Percentiles rank a stretch among this genome's conserved stretches.
Evolutionary conservation across 2,329 filamentous ascomycete species (phyloP).

Genomic region (Verticillium alfalfae): DNA sequence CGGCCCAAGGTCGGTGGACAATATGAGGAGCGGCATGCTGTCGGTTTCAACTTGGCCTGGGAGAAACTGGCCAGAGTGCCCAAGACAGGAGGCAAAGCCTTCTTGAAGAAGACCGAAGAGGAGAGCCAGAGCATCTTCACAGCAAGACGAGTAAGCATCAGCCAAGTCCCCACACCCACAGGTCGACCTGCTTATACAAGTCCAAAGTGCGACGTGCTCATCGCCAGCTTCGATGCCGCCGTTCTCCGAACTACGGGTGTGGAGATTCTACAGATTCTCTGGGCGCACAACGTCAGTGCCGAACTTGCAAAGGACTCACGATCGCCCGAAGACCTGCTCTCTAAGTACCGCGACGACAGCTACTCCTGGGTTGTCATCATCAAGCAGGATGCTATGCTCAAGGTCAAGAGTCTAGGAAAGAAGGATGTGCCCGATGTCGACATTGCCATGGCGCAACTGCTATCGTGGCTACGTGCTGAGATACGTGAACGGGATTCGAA

Average conservation of each 20-base stretch:
- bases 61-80: constrained; percentile 69
- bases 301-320: constrained; percentile 78
- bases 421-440: constrained; percentile 75
- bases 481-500: constrained; percentile 71
- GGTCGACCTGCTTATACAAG: neutral
- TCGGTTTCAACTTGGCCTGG: constrained; percentile 89
- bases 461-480: constrained; percentile 76
- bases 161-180: neutral
- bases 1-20: constrained; percentile 61
- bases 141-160: constrained; percentile 51
- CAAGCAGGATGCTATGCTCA: constrained; percentile 71
- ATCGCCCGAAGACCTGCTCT: constrained; percentile 73
- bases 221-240: constrained; percentile 78
- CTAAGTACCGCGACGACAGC: constrained; percentile 68
- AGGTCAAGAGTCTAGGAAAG: constrained; percentile 71
- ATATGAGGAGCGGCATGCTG: constrained; percentile 68
- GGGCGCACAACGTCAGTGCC: constrained; percentile 78
- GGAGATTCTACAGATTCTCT: constrained; percentile 72
- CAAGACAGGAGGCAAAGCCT: constrained; percentile 48
- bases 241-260: constrained; percentile 72
- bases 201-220: constrained; percentile 73
- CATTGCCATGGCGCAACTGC: constrained; percentile 64
- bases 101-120: constrained; percentile 65
- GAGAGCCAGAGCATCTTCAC: constrained; percentile 56
- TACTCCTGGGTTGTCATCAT: constrained; percentile 88